A percentile compares a stretch with the other conserved stretches of the same genome.
phyloP scores from a whole-genome alignment of 2,329 filamentous ascomycete genomes.

The Cryphonectria japonica region DNA sequence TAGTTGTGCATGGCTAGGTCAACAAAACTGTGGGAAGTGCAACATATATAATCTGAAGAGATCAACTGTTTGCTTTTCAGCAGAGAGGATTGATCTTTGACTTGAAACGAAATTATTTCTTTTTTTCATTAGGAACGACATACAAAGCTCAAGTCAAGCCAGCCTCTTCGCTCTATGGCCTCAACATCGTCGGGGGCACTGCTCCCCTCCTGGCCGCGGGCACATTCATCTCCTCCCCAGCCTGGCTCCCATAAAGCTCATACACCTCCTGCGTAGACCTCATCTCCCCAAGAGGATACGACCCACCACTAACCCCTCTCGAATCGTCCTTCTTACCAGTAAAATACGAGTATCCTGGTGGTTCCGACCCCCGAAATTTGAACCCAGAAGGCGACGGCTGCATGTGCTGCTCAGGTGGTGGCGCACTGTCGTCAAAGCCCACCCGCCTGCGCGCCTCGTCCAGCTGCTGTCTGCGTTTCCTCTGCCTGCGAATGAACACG shows the following conservation, averaged over 20 bases:
- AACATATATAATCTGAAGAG: background rate
- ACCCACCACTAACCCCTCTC: background rate
- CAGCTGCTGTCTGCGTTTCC: background rate
- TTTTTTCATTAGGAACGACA: background rate
- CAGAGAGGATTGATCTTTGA: background rate
- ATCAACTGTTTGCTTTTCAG: background rate
- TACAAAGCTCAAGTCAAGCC: background rate
- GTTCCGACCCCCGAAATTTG: background rate
- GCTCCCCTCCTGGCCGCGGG: background rate
- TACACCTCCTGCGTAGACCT: background rate
- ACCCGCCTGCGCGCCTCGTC: background rate
- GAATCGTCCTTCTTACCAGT: background rate
- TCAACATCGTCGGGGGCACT: background rate
- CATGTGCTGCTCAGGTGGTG: background rate
- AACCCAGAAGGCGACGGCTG: background rate
- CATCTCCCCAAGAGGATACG: background rate
- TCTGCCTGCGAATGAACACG: background rate
- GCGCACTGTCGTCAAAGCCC: background rate
- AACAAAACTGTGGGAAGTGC: too few species aligned
- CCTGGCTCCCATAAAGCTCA: conserved; percentile 7
- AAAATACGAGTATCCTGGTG: background rate
- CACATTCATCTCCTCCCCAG: background rate
- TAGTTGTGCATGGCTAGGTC: background rate
- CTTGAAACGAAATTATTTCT: background rate
- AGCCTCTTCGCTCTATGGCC: background rate